Base-by-base conservation (phyloP, 352 stramenopile genomes). In the Globisporangium echinulatum region DNA sequence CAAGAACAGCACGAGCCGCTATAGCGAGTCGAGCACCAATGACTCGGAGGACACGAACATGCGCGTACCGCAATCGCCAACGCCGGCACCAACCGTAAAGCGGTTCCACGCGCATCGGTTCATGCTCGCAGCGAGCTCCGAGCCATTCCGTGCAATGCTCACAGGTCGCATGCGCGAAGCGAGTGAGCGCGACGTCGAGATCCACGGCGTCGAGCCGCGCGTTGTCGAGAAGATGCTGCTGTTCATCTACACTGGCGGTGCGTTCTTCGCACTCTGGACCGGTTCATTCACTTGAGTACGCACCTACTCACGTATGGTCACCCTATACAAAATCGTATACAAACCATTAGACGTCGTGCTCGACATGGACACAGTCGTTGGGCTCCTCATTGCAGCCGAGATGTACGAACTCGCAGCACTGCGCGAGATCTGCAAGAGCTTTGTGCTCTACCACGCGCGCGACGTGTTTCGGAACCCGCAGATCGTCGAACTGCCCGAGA, bases 191-290 rank as follows among this genome's bases (percentile, higher is more conserved):
- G 77, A 94, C 43, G 85, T 94, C 52, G 70, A 87, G 44, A 73
- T 94, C 42, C 68, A 87, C 57, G 82, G 74, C 43, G 74, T 94
- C 47, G 76, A 82, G 37, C 59, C 77, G 9, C 59, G 50, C 4
- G 77, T 88, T 58, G 70, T 94, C 49, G 72, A 92, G 59, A 91
- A 93, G 63, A 88, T 94, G 76, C 67, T 94, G 56, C 56, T 85
- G 36, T 94, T 85, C 58, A 92, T 94, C 59, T 94, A 94, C 65
- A 91, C 85, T 5, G 85, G 83, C 64, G 75, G 75, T 83, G 52
- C 19, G 68, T 59, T 52, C 8, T 17, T 5, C 10, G 10, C 46
- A 33, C 11, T 43, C 25, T 33, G 25, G 25, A 4, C 2, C n/a
- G 8, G 0, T 4, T 51, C n/a, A 7, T 25, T 33, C 5, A 36